These are phyloP conservation scores for Mortierella sp. DNA, from an alignment of 371 early-diverging fungal genomes.

Conservation along the genomic window DNA sequence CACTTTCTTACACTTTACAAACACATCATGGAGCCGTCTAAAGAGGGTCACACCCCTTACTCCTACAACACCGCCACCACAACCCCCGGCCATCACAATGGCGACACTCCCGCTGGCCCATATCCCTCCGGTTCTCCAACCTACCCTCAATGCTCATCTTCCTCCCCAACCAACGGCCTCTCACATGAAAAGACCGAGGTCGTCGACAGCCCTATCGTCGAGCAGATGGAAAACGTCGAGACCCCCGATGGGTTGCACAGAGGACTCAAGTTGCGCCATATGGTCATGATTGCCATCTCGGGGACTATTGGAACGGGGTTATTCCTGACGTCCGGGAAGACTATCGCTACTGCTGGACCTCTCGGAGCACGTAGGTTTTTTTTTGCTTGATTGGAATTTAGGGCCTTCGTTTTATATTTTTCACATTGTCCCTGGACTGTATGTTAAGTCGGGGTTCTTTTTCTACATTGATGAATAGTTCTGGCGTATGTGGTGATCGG, in stretches of 20 bases:
- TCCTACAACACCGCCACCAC: neutral
- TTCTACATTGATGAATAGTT: slow-evolving; percentile 55
- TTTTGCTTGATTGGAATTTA: neutral
- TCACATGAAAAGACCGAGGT: slow-evolving; percentile 17
- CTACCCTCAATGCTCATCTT: neutral
- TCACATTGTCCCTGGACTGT: neutral
- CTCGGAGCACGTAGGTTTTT: slow-evolving; percentile 69
- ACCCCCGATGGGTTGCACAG: slow-evolving; percentile 61
- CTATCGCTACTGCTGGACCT: slow-evolving; percentile 83
- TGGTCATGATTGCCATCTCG: slow-evolving; percentile 87
- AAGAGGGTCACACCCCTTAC: slow-evolving; percentile 1
- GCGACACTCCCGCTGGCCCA: neutral
- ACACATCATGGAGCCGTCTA: neutral
- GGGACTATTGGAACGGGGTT: slow-evolving; percentile 90
- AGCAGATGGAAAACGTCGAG: slow-evolving; percentile 22
- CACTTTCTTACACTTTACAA: neutral
- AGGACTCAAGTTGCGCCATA: slow-evolving; percentile 74
- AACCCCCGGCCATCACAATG: neutral
- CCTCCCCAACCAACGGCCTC: neutral
- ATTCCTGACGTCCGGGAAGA: slow-evolving; percentile 85
- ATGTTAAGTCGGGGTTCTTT: too few species aligned
- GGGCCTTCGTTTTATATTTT: neutral
- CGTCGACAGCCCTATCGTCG: neutral
- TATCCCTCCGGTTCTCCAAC: neutral
- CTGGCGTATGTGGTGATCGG: slow-evolving; percentile 81